Base-by-base conservation (phyloP, 352 stramenopile species). In the Pythium dissotocum region DNA sequence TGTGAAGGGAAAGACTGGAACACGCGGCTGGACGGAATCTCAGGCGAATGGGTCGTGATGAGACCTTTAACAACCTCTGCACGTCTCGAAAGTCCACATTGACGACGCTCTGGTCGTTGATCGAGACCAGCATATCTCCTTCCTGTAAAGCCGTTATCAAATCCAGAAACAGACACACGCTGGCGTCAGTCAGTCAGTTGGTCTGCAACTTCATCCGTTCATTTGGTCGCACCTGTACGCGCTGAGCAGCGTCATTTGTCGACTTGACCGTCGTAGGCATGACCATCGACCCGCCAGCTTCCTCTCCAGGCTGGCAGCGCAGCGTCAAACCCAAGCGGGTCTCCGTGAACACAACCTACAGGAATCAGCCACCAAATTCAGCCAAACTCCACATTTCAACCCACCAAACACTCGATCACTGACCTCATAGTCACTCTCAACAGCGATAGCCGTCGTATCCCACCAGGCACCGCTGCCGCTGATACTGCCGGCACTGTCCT, bases 41-140 rank as follows among this genome's bases (percentile, higher is more conserved):
- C 13, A 93, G 68, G n/a, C 80, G 79, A 46, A 91, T 89, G 4
- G 85, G 85, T 16, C 85, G 73, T 7, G 78, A 73, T 9, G 85
- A 80, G n/a, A 86, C 79, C 58, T 90, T 93, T 9, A 93, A 61
- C n/a, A 91, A 76, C 26, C 79, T 75, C 18, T 87, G 70, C 40
- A 93, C 85, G 44, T 93, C 83, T 3, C 71, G 73, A 59, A 93
- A 89, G 49, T 88, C 75, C 58, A 93, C 65, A 26, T 82, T 78
- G 12, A 75, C 69, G 53, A 93, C 85, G 56, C 78, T 89, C 33
- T 89, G 80, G 42, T 79, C 81, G 63, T 93, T 91, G 46, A 93
- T 80, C 0, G 83, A 88, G 42, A 89, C 69, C 33, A 93, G 61
- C 30, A 89, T 74, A 53, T 93, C 85, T 6, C 83, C 85, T 76